These are phyloP conservation scores for Boletus sp. DNA, from an alignment of 1,284 basidiomycete genomes.

Conservation along the genomic window DNA sequence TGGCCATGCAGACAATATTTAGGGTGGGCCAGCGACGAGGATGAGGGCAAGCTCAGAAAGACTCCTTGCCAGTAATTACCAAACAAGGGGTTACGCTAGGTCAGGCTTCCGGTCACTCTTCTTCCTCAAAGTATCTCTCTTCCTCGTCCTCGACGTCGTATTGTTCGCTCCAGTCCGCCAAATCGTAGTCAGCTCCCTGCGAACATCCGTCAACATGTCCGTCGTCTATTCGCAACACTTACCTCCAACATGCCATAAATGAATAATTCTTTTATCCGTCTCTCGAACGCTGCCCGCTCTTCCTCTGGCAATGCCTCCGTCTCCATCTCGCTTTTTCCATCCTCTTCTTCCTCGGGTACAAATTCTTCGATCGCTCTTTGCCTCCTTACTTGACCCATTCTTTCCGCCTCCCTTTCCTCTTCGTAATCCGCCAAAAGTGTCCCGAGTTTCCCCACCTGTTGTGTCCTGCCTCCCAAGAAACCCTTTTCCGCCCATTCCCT, in stretches of 20 bases:
- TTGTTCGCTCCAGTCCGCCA: slow-evolving; percentile 74
- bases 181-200: slow-evolving; percentile 71
- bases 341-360: slow-evolving; percentile 70
- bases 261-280: slow-evolving; percentile 65
- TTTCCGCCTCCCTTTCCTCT: slow-evolving; percentile 71
- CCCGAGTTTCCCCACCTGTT: slow-evolving; percentile 72
- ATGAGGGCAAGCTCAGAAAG: slow-evolving; percentile 44
- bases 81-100: slow-evolving; percentile 9
- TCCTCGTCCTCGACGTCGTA: slow-evolving; percentile 55
- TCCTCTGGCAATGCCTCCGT: slow-evolving; percentile 51
- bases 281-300: slow-evolving; percentile 53
- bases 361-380: slow-evolving; percentile 48
- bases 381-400: slow-evolving; percentile 53
- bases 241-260: slow-evolving; percentile 79
- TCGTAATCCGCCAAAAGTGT: slow-evolving; percentile 68
- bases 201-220: slow-evolving; percentile 5
- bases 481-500: slow-evolving; percentile 63
- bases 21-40: slow-evolving; percentile 41
- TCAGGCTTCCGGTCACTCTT: slow-evolving; percentile 40
- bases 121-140: too few species aligned
- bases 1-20: slow-evolving; percentile 38
- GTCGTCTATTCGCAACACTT: slow-evolving; percentile 29
- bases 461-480: slow-evolving; percentile 61
- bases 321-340: slow-evolving; percentile 53
- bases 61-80: slow-evolving; percentile 16